Conservation (phyloP, 768 basidiomycete species). For the Phallus indusiatus region DNA sequence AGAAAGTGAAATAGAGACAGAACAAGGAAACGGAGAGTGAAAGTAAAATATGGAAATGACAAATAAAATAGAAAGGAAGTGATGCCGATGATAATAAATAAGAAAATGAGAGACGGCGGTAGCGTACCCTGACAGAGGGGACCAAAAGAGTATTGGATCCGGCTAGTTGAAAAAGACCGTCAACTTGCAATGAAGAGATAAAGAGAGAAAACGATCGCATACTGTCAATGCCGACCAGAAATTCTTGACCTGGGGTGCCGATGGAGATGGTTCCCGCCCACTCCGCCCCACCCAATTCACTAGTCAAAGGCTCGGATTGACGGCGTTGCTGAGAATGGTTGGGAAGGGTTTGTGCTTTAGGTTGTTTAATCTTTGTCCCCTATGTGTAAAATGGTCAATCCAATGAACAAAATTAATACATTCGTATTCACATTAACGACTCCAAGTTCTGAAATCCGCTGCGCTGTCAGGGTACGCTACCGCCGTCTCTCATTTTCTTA, state of each 20-base stretch:
- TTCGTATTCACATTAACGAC: background rate
- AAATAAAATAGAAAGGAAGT: too few species aligned
- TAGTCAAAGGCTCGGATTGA: conserved; percentile 21
- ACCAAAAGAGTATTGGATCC: conserved; percentile 28
- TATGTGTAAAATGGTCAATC: background rate
- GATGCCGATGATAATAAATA: too few species aligned
- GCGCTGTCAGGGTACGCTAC: too few species aligned
- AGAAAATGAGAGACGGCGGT: too few species aligned
- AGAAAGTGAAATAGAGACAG: too few species aligned
- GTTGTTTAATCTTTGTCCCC: conserved; percentile 21
- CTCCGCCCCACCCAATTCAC: conserved; percentile 17
- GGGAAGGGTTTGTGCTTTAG: conserved; percentile 14
- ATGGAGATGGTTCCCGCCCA: conserved; percentile 30
- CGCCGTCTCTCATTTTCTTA: too few species aligned
- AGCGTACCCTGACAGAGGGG: too few species aligned
- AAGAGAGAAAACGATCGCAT: background rate
- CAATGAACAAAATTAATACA: background rate
- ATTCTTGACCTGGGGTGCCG: conserved; percentile 27
- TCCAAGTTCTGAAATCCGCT: conserved; percentile 24
- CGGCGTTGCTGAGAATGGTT: conserved; percentile 20
- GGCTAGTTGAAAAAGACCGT: conserved; percentile 7
- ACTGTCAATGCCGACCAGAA: conserved; percentile 33
- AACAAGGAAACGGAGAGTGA: too few species aligned
- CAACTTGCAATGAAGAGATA: background rate
- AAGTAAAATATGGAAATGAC: too few species aligned